Evolutionary conservation across 1,284 basidiomycete genomes (phyloP).

Genomic region (Fomes fomentarius): DNA sequence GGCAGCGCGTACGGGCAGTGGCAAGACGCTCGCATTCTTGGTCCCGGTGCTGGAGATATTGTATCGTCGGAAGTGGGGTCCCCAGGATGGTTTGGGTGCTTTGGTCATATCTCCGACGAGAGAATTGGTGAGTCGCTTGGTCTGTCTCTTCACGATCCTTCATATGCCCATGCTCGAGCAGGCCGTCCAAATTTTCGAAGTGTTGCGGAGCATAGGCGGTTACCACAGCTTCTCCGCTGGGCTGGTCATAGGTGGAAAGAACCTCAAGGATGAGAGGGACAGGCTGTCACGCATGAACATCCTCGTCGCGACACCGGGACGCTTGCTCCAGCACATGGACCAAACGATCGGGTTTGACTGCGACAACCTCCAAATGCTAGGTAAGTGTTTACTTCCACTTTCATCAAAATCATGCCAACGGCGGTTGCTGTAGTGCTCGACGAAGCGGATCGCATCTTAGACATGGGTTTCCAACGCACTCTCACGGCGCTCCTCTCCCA

Average conservation of each 20-base stretch:
- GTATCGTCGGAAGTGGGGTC: constrained; percentile 78
- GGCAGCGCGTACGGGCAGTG: constrained; percentile 80
- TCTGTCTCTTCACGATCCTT: not conserved
- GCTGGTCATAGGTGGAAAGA: constrained; percentile 96
- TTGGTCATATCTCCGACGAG: constrained; percentile 95
- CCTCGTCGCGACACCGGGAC: constrained; percentile 94
- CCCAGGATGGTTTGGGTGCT: constrained; percentile 87
- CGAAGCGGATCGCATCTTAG: constrained; percentile 95
- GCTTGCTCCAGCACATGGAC: constrained; percentile 97
- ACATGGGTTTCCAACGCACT: constrained; percentile 94
- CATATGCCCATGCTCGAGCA: constrained; percentile 32
- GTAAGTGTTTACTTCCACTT: constrained; percentile 48
- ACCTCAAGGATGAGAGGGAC: constrained; percentile 90
- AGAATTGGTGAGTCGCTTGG: constrained; percentile 81
- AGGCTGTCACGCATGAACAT: constrained; percentile 95
- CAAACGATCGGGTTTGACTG: constrained; percentile 96
- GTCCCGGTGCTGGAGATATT: constrained; percentile 79
- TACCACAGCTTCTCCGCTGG: constrained; percentile 94
- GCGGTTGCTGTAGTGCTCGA: constrained; percentile 78
- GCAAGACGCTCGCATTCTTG: constrained; percentile 85
- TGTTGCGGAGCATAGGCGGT: constrained; percentile 89
- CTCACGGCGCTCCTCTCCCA: constrained; percentile 91
- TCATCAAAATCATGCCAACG: not conserved
- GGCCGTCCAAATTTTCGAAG: constrained; percentile 98
- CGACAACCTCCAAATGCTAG: constrained; percentile 89